Conservation (phyloP, 768 basidiomycete species). For the Trametes gibbosa region DNA sequence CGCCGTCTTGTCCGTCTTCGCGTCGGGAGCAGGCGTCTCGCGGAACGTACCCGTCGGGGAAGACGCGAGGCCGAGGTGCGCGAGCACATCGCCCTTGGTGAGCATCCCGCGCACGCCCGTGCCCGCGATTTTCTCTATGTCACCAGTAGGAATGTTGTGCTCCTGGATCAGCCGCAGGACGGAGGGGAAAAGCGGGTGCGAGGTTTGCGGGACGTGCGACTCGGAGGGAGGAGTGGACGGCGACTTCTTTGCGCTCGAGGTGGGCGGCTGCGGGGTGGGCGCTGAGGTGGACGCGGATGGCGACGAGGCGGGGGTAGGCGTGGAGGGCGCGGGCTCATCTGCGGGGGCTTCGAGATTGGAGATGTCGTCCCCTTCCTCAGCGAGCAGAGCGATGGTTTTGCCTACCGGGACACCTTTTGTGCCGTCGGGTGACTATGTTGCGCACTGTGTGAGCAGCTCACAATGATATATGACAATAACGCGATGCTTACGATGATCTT, state of each 20-base stretch:
- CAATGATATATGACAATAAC: background rate
- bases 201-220: slow-evolving; percentile 42
- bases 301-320: slow-evolving; percentile 24
- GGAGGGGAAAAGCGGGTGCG: slow-evolving; percentile 84
- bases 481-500: slow-evolving; percentile 71
- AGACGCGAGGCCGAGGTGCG: slow-evolving; percentile 81
- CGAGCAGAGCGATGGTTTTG: slow-evolving; percentile 85
- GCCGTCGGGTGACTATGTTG: slow-evolving; percentile 64
- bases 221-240: slow-evolving; percentile 13
- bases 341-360: slow-evolving; percentile 71
- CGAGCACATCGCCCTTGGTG: slow-evolving; percentile 93
- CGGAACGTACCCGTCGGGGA: slow-evolving; percentile 75
- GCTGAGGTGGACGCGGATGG: slow-evolving; percentile 18
- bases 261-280: slow-evolving; percentile 23
- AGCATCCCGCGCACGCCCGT: slow-evolving; percentile 92
- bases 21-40: slow-evolving; percentile 36
- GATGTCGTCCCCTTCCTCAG: slow-evolving; percentile 95
- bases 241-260: slow-evolving; percentile 7
- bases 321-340: slow-evolving; percentile 32
- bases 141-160: slow-evolving; percentile 43
- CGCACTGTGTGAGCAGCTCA: background rate
- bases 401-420: slow-evolving; percentile 86
- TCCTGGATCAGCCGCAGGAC: slow-evolving; percentile 79
- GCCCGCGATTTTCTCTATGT: slow-evolving; percentile 71
- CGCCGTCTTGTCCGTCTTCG: slow-evolving; percentile 32